Base-by-base conservation (phyloP, 2,329 filamentous ascomycete genomes). In the Aspergillus cejpii region DNA sequence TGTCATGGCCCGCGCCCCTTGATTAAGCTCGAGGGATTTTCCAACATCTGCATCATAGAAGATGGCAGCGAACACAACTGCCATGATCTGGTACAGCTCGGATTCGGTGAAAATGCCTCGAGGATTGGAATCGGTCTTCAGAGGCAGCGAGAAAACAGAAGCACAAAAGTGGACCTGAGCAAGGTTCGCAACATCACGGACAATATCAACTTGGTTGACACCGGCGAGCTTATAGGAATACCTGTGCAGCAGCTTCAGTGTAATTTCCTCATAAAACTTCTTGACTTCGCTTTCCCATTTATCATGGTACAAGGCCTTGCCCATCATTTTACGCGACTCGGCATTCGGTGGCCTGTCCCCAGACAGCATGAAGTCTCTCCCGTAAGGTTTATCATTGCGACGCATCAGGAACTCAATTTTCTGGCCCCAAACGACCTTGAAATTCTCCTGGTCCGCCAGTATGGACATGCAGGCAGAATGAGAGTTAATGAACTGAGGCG, bases 21-120 rank as follows among this genome's bases (percentile, higher is more conserved):
- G 62, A 37, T 75, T 71, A 3, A 79, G 64, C 6, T 70, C 67
- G 56, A 79, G 78, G 0, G 71, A 74, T 29, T 73, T 71, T 1
- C 69, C 69, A n/a, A 71, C 67, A 50, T 79, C 74, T 17, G 72
- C 67, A 53, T 79, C 74, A 55, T 75, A 76, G 64, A 78, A 79
- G 51, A 77, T 70, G 41, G 71, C 69, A 12, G 73, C 70, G 54
- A 78, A 78, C 24, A 78, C 69, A 23, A 70, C 63, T 5, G 73
- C 67, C 65, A 79, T 70, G 52, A 79, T 68, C 44, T 74, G 63
- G 52, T 78, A 77, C 11, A 80, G 62, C 48, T 80, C 73, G 10
- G 68, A 60, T 52, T 79, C 77, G 1, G 72, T 74, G 55, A 77
- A 78, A 24, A 78, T 61, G 12, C 75, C 76, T 40, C 62, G 59